Evolutionary conservation across 768 basidiomycete genomes (phyloP), one percentile per base, ranked within the genome.

Genomic region (Podaxis sp.): DNA sequence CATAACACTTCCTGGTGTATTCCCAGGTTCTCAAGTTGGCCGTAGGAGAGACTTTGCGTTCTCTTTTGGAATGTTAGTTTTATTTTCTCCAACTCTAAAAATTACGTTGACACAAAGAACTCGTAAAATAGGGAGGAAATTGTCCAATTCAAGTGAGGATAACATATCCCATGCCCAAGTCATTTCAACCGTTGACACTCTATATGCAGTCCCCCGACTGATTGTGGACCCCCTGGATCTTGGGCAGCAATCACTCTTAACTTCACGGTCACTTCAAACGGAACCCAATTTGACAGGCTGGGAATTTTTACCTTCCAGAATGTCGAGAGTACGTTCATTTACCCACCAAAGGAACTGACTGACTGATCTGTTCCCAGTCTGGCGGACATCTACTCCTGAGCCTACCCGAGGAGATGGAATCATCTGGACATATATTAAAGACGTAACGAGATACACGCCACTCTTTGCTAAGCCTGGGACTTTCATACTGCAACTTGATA

Each of bases 301-400:
- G 88, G 83, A 1, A 82, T 86, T 15, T 89, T 93, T 67, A 89
- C 88, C 4, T 87, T 91, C 70, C 85, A 90, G 36, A 87, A 90
- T 68, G 88, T 89, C 6, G 91, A 92, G 72, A 90, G 88, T 89
- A 67, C 64, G 85, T 50, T 46, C 20, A 11, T 2, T 11, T 26
- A 22, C 13, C 11, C 57, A 37, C 28, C 7, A 17, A 38, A 8
- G 20, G 10, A 36, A 30, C 22, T 22, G 28, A 33, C 4, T 33
- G 2, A 49, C 33, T 55, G 33, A 46, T 52, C 49, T 26, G 48
- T 37, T 46, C 44, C 3, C 7, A 90, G 88, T 91, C 56, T 91
- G 90, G 91, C 80, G 91, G 40, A 91, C 88, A 20, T 91, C 89
- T 0, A 93, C 91, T 17, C 87, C 90, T 0, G 91, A 93, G 72